Evolutionary conservation across 345 rosid species (phyloP), one percentile per base, ranked within the genome.

Genomic region (Chamaenerion angustifolium): DNA sequence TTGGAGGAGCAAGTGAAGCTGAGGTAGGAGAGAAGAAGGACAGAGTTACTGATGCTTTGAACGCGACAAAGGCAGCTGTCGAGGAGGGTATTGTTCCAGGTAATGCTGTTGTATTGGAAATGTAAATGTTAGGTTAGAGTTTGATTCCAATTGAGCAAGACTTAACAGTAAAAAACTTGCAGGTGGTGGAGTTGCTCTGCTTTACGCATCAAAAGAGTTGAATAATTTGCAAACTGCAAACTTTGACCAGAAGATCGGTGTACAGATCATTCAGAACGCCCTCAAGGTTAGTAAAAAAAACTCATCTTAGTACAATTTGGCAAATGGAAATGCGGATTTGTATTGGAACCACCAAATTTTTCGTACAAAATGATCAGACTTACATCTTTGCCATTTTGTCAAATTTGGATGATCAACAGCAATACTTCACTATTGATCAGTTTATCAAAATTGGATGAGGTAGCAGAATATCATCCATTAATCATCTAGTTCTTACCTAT

Each of bases 41-140:
- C 52, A 78, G 98, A 65, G 96, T 92, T 47, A 92, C 82, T 0
- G 89, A 92, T 75, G 98, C 98, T 16, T 67, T 92, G 49, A 92
- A 92, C 74, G 96, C 96, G 21, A 87, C 98, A 9, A 87, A 87
- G 66, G 98, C 98, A 57, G 98, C 98, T 21, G 93, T 92, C 21
- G 98, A 92, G 64, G 98, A 87, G 80, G 98, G 96, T 53, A 92
- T 92, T 59, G 95, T 92, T 31, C 78, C 96, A 55, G 98, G 97
- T 85, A 69, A 51, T 9, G 21, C 40, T 43, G 42, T 42, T 14
- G 42, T 7, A 11, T 42, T 10, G 3, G 23, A 19, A 45, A 45
- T 18, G 25, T 21, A 49, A 13, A 3, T 31, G 37, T 31, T 31
- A 31, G 3, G 37, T 5, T 31, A 7, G 21, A 0, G 11, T 11